Evolutionary conservation across 2,329 filamentous ascomycete genomes (phyloP).

Genomic region (Cytospora mali): DNA sequence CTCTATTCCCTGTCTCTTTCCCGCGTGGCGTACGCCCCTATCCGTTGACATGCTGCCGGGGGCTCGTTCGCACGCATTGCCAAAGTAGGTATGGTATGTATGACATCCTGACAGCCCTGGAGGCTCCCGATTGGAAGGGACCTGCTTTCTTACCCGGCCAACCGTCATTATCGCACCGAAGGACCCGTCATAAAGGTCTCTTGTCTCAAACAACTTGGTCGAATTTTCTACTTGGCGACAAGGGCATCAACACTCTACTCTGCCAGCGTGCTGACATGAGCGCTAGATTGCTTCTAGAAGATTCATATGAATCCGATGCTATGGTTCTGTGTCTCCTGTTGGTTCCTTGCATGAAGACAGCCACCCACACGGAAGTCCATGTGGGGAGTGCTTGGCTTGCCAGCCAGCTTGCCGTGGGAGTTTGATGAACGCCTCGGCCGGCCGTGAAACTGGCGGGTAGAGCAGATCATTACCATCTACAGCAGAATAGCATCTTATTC

Average conservation of each 20-base stretch:
- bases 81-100: not conserved
- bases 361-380: constrained; percentile 3
- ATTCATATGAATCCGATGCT: constrained; percentile 16
- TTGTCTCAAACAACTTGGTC: not conserved
- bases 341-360: constrained; percentile 11
- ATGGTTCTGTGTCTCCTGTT: constrained; percentile 12
- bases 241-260: not conserved
- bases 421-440: not conserved
- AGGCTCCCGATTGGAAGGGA: not conserved
- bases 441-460: not conserved
- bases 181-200: not conserved
- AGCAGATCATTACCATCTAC: not conserved
- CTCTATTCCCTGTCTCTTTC: constrained; percentile 19
- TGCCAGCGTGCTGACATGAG: constrained; percentile 4
- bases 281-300: constrained; percentile 24
- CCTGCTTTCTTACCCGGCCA: not conserved
- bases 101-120: not conserved
- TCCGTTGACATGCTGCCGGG: constrained; percentile 12
- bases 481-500: not conserved
- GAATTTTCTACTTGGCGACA: not conserved
- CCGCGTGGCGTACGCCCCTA: constrained; percentile 23
- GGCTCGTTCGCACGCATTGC: not conserved
- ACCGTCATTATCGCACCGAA: not conserved
- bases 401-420: not conserved
- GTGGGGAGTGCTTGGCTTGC: too few relatives aligned